phyloP scores from a whole-genome alignment of 1,139 yeast genomes.

The Zhuliangozyma blackwelliae region DNA sequence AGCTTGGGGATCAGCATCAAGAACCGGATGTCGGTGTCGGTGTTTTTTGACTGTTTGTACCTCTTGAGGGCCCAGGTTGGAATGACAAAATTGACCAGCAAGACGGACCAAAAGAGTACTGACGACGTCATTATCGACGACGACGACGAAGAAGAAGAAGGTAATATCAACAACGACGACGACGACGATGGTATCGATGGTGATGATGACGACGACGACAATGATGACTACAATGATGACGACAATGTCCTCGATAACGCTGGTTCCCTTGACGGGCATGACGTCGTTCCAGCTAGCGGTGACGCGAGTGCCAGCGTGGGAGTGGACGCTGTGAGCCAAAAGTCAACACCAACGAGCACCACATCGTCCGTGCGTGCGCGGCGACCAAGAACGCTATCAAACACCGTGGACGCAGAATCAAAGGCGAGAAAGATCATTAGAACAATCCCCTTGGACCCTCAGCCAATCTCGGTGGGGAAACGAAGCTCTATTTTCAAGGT shows the following conservation, averaged over 20 bases:
- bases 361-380: conserved; percentile 28
- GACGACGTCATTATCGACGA: conserved; percentile 17
- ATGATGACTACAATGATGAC: too few species aligned
- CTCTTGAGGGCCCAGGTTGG: conserved; percentile 83
- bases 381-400: conserved; percentile 48
- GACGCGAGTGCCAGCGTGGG: conserved; percentile 3
- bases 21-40: conserved; percentile 86
- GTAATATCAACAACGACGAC: conserved; percentile 8
- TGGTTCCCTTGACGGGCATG: too few species aligned
- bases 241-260: too few species aligned
- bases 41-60: conserved; percentile 86
- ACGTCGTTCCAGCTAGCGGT: not conserved
- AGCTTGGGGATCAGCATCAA: conserved; percentile 53
- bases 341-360: conserved; percentile 39
- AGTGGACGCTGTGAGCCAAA: conserved; percentile 17
- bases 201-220: too few species aligned
- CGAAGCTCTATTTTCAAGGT: conserved; percentile 40
- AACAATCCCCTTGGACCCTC: conserved; percentile 79
- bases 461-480: conserved; percentile 53
- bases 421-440: conserved; percentile 69
- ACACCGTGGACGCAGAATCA: conserved; percentile 57
- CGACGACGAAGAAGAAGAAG: conserved; percentile 20
- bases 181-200: too few species aligned
- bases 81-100: conserved; percentile 57
- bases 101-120: conserved; percentile 22